A percentile compares a stretch with the other conserved stretches of the same genome.
phyloP scores from a whole-genome alignment of 2,329 filamentous ascomycete species.

The Tolypocladium inflatum region DNA sequence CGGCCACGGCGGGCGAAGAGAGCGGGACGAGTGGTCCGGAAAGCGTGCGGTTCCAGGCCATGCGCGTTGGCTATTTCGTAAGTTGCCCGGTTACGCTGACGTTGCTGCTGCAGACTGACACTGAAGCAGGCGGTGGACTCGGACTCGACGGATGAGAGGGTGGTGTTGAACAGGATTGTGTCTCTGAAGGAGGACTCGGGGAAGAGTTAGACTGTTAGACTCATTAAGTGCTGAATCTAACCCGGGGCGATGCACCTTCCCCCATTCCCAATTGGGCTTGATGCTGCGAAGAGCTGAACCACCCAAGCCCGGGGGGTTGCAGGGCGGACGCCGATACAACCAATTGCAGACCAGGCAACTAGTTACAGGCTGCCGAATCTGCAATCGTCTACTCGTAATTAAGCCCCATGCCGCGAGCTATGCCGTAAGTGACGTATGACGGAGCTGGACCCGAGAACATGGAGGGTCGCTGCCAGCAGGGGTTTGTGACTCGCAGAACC shows the following conservation, averaged over 20 bases:
- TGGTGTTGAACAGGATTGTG: slow-evolving; percentile 87
- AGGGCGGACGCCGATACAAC: too few species aligned
- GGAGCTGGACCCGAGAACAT: not conserved
- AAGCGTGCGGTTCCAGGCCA: slow-evolving; percentile 80
- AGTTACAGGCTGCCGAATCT: too few species aligned
- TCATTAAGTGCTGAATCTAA: not conserved
- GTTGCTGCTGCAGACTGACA: not conserved
- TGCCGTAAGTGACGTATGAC: not conserved
- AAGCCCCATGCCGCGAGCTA: not conserved
- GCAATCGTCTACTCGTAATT: not conserved
- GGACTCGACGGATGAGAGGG: slow-evolving; percentile 65
- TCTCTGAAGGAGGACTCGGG: slow-evolving; percentile 77
- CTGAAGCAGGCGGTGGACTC: slow-evolving; percentile 54
- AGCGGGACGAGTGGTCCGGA: slow-evolving; percentile 56
- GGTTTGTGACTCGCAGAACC: not conserved
- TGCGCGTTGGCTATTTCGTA: slow-evolving; percentile 78
- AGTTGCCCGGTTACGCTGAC: slow-evolving; percentile 14
- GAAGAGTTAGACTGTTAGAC: slow-evolving; percentile 31
- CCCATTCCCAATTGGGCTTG: not conserved
- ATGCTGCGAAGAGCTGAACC: not conserved
- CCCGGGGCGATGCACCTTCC: not conserved
- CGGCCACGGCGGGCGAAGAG: slow-evolving; percentile 64
- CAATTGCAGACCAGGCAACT: too few species aligned
- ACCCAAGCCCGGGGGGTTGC: not conserved
- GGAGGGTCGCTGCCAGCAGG: not conserved